Evolutionary conservation across 352 stramenopile genomes (phyloP).

Genomic region (Peronospora tabacina): DNA sequence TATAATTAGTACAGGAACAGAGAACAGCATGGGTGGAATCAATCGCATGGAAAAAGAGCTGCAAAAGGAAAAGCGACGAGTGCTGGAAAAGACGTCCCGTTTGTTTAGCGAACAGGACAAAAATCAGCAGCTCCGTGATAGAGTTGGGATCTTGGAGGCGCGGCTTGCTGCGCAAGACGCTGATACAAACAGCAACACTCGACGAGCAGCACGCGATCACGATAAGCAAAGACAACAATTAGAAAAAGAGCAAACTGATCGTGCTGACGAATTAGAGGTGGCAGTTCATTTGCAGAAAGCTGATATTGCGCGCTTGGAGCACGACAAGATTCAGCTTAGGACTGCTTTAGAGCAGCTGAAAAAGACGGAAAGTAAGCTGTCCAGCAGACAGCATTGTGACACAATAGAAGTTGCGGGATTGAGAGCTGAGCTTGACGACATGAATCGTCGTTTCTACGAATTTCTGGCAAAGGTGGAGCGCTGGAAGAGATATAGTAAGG

Average conservation of each 20-base stretch:
- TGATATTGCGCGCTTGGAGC: conserved; percentile 26
- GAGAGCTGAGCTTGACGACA: conserved; percentile 34
- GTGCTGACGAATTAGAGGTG: conserved; percentile 25
- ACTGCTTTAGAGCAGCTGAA: conserved; percentile 22
- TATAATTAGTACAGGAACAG: conserved; percentile 2
- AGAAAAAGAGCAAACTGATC: conserved; percentile 25
- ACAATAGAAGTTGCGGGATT: conserved; percentile 13
- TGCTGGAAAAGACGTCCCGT: conserved; percentile 61
- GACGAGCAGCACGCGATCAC: conserved; percentile 12
- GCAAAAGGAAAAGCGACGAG: conserved; percentile 60
- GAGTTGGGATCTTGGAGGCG: conserved; percentile 32
- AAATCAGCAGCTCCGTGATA: conserved; percentile 43
- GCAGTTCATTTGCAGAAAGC: conserved; percentile 30
- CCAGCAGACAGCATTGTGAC: conserved; percentile 4
- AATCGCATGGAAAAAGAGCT: conserved; percentile 39
- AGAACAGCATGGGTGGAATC: conserved; percentile 4
- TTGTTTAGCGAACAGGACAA: conserved; percentile 60
- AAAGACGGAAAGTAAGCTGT: conserved; percentile 1
- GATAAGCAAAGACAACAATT: conserved; percentile 15
- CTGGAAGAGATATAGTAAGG: conserved; percentile 47
- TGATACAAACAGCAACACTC: conserved; percentile 15
- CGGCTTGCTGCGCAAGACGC: conserved; percentile 29
- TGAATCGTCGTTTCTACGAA: conserved; percentile 32
- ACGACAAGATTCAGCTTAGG: conserved; percentile 34
- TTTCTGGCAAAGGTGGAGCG: conserved; percentile 43